Base-by-base conservation (phyloP, 495 filamentous ascomycete species). In the Penicillium argentinense region DNA sequence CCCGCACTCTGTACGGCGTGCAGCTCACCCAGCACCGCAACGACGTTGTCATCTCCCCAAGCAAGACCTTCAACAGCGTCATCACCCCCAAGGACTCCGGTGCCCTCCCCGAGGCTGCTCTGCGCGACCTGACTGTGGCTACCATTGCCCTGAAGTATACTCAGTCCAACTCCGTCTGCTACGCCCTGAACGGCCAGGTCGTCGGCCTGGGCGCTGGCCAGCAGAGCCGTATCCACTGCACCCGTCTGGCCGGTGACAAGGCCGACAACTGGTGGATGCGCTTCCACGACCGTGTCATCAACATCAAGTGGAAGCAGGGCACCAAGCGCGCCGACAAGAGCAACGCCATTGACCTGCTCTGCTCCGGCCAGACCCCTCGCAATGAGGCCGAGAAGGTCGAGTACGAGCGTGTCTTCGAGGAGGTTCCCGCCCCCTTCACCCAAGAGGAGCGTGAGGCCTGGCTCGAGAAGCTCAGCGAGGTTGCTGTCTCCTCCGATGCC, bases 241-340 rank as follows among this genome's bases (percentile, higher is more conserved):
- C 93, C 19, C 85, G 93, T 51, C 80, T 98, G 30, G 93, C 93
- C n/a, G 93, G 95, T 52, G 93, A 96, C 74, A 98, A 98, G 77
- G 89, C 91, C 38, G 93, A 98, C 69, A 95, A 92, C 77, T 98
- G 93, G 93, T 98, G 93, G 93, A 84, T 97, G 73, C 85, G 93
- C 56, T 97, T 96, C 80, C 87, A 96, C 74, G 85, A 89, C 40
- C 86, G 88, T 26, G 83, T 91, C 5, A 76, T 96, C 24, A 76
- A 77, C 60, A 82, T 97, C 67, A 89, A 92, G 74, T 98, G 88
- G 87, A 97, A 95, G 81, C 89, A 92, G 68, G 92, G 93, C 42
- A 87, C 86, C 57, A 97, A 97, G 81, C 82, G 95, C 30, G 80
- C 93, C 27, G 92, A 97, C 65, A 98, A 97, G 79, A 91, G 85